Conservation (phyloP, 2,329 filamentous ascomycete genomes). For the Harringtonia lauricola region DNA sequence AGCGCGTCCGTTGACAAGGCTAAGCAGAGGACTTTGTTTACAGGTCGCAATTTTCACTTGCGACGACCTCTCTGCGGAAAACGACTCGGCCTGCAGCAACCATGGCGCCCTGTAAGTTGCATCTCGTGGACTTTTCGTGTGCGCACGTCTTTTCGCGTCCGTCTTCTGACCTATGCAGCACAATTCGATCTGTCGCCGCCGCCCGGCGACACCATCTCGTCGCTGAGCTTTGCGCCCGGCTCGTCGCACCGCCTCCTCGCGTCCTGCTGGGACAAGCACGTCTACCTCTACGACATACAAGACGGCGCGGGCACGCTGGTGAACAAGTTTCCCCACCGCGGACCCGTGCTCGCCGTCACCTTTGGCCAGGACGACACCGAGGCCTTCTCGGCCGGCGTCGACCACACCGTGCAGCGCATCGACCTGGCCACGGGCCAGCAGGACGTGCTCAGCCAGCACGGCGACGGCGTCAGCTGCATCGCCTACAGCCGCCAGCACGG, state of each 20-base stretch:
- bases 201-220: conserved; percentile 78
- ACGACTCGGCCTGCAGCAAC: background rate
- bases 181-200: conserved; percentile 67
- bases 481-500: conserved; percentile 68
- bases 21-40: conserved; percentile 7
- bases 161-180: background rate
- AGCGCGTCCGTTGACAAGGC: conserved; percentile 2
- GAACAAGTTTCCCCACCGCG: conserved; percentile 66
- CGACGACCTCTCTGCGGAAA: background rate
- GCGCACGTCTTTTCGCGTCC: background rate
- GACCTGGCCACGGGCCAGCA: conserved; percentile 63
- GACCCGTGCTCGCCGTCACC: conserved; percentile 82
- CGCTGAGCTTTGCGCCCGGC: conserved; percentile 72
- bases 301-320: conserved; percentile 49
- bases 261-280: conserved; percentile 86
- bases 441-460: conserved; percentile 67
- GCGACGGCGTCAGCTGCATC: conserved; percentile 69
- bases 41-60: background rate
- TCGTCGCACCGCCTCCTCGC: conserved; percentile 72
- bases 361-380: conserved; percentile 76
- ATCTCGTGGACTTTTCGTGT: background rate
- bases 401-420: conserved; percentile 71
- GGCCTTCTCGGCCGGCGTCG: conserved; percentile 77
- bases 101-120: conserved; percentile 11
- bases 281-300: conserved; percentile 76